Percentiles rank a stretch among this genome's conserved stretches.
phyloP scores from a whole-genome alignment of 805 yeast species.

The Candida oleophila region DNA sequence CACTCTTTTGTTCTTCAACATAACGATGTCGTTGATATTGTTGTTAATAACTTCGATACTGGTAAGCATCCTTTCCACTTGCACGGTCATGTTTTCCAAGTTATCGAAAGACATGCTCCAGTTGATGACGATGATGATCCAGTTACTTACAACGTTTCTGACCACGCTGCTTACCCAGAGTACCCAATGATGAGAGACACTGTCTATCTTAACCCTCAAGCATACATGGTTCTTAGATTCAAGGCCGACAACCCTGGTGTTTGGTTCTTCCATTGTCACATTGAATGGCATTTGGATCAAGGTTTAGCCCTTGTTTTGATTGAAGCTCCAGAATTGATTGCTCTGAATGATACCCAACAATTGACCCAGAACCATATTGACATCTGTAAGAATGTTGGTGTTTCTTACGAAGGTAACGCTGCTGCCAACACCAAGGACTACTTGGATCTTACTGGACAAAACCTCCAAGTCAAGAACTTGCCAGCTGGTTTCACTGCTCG shows the following conservation, averaged over 20 bases:
- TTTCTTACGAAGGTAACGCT: slow-evolving; percentile 74
- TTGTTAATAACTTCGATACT: slow-evolving; percentile 75
- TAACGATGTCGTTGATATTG: slow-evolving; percentile 70
- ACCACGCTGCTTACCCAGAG: slow-evolving; percentile 48
- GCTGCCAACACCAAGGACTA: slow-evolving; percentile 72
- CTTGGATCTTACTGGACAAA: slow-evolving; percentile 72
- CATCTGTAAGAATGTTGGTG: slow-evolving; percentile 58
- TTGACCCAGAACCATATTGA: slow-evolving; percentile 60
- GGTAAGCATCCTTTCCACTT: slow-evolving; percentile 80
- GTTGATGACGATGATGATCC: slow-evolving; percentile 56
- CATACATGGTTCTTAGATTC: slow-evolving; percentile 69
- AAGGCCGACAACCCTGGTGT: slow-evolving; percentile 87
- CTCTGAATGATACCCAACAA: slow-evolving; percentile 42
- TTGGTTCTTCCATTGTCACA: slow-evolving; percentile 93
- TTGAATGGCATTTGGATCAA: slow-evolving; percentile 82
- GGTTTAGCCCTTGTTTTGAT: slow-evolving; percentile 72
- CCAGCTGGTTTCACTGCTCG: slow-evolving; percentile 92
- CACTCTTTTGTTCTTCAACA: slow-evolving; percentile 59
- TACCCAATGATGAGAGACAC: slow-evolving; percentile 72
- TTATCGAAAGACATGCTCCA: slow-evolving; percentile 52
- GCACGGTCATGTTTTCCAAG: slow-evolving; percentile 72
- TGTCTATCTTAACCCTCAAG: slow-evolving; percentile 62
- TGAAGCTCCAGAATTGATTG: slow-evolving; percentile 64
- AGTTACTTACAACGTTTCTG: slow-evolving; percentile 37
- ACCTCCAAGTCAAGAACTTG: slow-evolving; percentile 60